phyloP scores from a whole-genome alignment of 2,329 filamentous ascomycete species.

The Aspergillus fumigatus region DNA sequence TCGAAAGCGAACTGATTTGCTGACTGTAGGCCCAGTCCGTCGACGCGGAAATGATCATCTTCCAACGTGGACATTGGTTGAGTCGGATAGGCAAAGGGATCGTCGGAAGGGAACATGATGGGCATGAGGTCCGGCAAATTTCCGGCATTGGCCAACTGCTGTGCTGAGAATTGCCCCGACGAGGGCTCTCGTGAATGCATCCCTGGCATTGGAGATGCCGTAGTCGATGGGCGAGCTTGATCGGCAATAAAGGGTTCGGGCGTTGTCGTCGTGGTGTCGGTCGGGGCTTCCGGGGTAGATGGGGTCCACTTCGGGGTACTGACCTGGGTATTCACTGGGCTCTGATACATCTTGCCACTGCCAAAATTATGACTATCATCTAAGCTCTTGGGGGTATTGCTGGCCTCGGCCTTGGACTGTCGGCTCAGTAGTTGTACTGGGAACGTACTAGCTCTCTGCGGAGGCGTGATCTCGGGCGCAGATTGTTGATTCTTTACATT shows the following conservation, averaged over 20 bases:
- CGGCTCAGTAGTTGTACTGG: slow-evolving; percentile 29
- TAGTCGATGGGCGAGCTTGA: slow-evolving; percentile 15
- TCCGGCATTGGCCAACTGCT: slow-evolving; percentile 27
- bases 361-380: slow-evolving; percentile 24
- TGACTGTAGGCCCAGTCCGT: slow-evolving; percentile 13
- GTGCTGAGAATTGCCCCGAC: slow-evolving; percentile 25
- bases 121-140: slow-evolving; percentile 46
- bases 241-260: slow-evolving; percentile 22
- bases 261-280: slow-evolving; percentile 29
- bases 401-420: slow-evolving; percentile 20
- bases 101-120: slow-evolving; percentile 49
- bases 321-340: slow-evolving; percentile 8
- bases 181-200: slow-evolving; percentile 22
- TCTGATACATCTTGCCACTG: slow-evolving; percentile 13
- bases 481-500: slow-evolving; percentile 7
- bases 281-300: slow-evolving; percentile 23
- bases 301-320: slow-evolving; percentile 22
- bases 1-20: slow-evolving; percentile 22
- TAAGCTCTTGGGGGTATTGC: slow-evolving; percentile 24
- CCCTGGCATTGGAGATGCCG: slow-evolving; percentile 16
- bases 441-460: slow-evolving; percentile 39
- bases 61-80: slow-evolving; percentile 46
- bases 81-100: slow-evolving; percentile 48
- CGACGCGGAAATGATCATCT: slow-evolving; percentile 37
- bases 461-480: slow-evolving; percentile 18